A percentile compares a stretch with the other conserved stretches of the same genome.
phyloP scores from a whole-genome alignment of 2,329 filamentous ascomycete genomes.

The Aspergillus luchuensis region DNA sequence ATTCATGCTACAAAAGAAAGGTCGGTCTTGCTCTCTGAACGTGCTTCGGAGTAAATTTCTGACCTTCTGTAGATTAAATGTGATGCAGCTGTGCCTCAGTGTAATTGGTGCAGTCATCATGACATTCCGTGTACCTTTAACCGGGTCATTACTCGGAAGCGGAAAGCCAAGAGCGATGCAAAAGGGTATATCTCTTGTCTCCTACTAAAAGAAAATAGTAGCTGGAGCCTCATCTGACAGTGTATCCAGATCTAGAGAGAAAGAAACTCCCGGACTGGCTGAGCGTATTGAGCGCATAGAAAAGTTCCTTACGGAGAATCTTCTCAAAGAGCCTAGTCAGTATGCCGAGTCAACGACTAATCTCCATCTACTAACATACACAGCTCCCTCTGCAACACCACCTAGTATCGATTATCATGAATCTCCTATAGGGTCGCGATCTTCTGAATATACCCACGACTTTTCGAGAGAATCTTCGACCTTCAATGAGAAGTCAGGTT shows the following conservation, averaged over 20 bases:
- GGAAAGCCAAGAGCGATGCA: slow-evolving; percentile 28
- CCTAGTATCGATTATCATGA: not conserved
- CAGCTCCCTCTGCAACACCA: slow-evolving; percentile 24
- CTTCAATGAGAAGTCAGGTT: slow-evolving; percentile 20
- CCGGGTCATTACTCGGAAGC: slow-evolving; percentile 30
- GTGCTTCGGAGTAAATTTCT: not conserved
- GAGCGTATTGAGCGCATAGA: slow-evolving; percentile 47
- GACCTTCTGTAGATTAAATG: slow-evolving; percentile 51
- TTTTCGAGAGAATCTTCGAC: slow-evolving; percentile 3
- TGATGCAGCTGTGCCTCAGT: slow-evolving; percentile 46
- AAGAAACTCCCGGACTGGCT: slow-evolving; percentile 34
- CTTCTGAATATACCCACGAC: not conserved
- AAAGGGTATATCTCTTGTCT: slow-evolving; percentile 21
- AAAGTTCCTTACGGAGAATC: slow-evolving; percentile 37
- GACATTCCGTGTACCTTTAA: slow-evolving; percentile 52
- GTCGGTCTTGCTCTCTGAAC: slow-evolving; percentile 26
- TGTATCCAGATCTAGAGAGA: slow-evolving; percentile 16
- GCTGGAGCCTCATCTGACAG: not conserved
- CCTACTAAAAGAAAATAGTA: not conserved
- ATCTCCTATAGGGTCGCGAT: not conserved
- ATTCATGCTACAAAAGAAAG: slow-evolving; percentile 55
- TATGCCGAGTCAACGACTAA: not conserved
- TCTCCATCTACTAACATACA: slow-evolving; percentile 5
- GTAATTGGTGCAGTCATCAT: slow-evolving; percentile 56
- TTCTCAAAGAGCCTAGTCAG: slow-evolving; percentile 30